A percentile compares a stretch with the other conserved stretches of the same genome.
These are phyloP conservation scores for Closterium sp. DNA, from an alignment of 139 green algal species.

Conservation along the genomic window DNA sequence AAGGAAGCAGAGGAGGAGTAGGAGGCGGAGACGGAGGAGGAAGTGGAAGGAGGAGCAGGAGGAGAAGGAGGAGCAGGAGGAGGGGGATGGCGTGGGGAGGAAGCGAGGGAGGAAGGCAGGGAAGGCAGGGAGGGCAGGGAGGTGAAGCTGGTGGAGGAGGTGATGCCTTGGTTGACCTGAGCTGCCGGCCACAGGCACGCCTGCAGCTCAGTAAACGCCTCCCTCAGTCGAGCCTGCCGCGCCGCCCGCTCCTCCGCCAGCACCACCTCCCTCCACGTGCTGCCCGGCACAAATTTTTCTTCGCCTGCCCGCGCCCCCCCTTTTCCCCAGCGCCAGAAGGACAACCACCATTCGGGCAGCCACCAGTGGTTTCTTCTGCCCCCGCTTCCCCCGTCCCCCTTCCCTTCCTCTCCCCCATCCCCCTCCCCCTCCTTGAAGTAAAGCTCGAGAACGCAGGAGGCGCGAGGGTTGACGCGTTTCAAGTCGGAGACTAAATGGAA, in stretches of 20 bases:
- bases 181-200: not conserved
- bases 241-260: not conserved
- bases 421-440: not conserved
- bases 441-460: not conserved
- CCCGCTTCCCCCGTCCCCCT: not conserved
- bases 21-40: too few species aligned
- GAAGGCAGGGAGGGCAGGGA: not conserved
- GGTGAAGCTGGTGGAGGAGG: not conserved
- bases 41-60: too few species aligned
- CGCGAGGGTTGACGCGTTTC: not conserved
- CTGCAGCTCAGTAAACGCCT: conserved; percentile 16
- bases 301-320: not conserved
- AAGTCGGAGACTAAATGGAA: not conserved
- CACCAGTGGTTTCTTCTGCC: not conserved
- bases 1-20: not conserved
- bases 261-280: conserved; percentile 18
- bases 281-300: not conserved
- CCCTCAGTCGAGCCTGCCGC: conserved; percentile 4
- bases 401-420: too few species aligned
- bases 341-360: not conserved
- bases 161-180: not conserved
- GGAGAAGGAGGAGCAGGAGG: conserved; percentile 13
- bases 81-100: not conserved
- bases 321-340: not conserved
- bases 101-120: not conserved